Percentiles rank a stretch among this genome's conserved stretches.
phyloP scores from a whole-genome alignment of 805 yeast species.

The Yarrowia sp. region DNA sequence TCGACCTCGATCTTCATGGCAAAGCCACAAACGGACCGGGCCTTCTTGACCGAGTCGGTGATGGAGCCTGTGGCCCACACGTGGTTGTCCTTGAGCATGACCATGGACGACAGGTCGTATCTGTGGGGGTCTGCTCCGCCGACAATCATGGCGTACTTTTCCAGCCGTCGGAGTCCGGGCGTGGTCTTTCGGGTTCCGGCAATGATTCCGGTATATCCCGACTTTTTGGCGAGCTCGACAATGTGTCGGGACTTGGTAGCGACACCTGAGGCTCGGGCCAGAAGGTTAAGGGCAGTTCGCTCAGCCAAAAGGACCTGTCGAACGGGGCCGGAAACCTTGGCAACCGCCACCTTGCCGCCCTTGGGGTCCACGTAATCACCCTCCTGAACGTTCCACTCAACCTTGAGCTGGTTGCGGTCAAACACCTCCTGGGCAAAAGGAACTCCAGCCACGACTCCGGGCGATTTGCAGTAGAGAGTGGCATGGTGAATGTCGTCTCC shows the following conservation, averaged over 20 bases:
- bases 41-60: conserved; percentile 72
- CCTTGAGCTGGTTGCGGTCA: conserved; percentile 64
- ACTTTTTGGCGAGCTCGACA: conserved; percentile 55
- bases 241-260: conserved; percentile 70
- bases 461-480: conserved; percentile 72
- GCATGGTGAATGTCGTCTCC: conserved; percentile 72
- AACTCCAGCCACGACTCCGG: conserved; percentile 77
- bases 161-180: conserved; percentile 84
- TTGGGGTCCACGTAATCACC: conserved; percentile 58
- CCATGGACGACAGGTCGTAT: conserved; percentile 88
- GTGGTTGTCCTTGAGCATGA: conserved; percentile 94
- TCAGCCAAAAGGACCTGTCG: conserved; percentile 78
- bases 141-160: conserved; percentile 90
- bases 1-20: conserved; percentile 90
- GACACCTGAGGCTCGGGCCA: conserved; percentile 81
- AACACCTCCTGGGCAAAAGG: conserved; percentile 88
- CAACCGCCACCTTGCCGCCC: conserved; percentile 64
- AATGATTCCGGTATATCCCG: conserved; percentile 75
- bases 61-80: conserved; percentile 91
- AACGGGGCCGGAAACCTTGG: conserved; percentile 75
- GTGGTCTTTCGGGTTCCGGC: conserved; percentile 98
- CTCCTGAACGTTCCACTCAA: conserved; percentile 71
- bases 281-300: conserved; percentile 75
- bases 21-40: conserved; percentile 81
- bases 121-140: conserved; percentile 95